Conservation (phyloP, 148 eudicot genomes). For the Arbutus unedo region DNA sequence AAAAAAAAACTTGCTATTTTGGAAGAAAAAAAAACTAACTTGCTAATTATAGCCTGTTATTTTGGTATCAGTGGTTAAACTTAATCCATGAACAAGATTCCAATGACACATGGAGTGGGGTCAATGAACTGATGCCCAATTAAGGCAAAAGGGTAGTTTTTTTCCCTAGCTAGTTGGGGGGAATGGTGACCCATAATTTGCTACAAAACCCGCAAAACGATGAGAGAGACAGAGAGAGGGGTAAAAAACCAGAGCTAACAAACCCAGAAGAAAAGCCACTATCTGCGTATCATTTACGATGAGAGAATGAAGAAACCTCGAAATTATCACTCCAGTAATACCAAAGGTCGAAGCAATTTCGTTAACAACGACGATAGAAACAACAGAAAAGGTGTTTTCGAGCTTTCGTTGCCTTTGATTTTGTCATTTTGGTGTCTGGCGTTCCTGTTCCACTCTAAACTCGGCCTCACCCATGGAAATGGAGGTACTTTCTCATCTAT, state of each 20-base stretch:
- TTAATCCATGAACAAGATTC: background rate
- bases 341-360: background rate
- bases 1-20: too few relatives aligned
- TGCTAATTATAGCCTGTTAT: too few relatives aligned
- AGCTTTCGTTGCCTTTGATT: conserved; percentile 47
- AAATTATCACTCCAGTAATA: background rate
- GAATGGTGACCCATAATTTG: background rate
- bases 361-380: background rate
- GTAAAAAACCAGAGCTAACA: background rate
- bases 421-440: conserved; percentile 53
- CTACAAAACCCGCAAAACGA: background rate
- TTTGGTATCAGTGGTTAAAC: too few relatives aligned
- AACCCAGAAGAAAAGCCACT: background rate
- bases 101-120: background rate
- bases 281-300: conserved; percentile 1
- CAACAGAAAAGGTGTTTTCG: conserved; percentile 27
- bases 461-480: conserved; percentile 53
- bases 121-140: background rate
- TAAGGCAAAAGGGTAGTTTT: background rate
- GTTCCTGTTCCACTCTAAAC: conserved; percentile 52
- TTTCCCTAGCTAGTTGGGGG: background rate
- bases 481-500: conserved; percentile 33
- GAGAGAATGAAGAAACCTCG: conserved; percentile 11
- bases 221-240: too few relatives aligned
- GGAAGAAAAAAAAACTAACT: too few relatives aligned